Conservation (phyloP, 192 early-diverging fungal genomes). For the Coemansia interrupta region DNA sequence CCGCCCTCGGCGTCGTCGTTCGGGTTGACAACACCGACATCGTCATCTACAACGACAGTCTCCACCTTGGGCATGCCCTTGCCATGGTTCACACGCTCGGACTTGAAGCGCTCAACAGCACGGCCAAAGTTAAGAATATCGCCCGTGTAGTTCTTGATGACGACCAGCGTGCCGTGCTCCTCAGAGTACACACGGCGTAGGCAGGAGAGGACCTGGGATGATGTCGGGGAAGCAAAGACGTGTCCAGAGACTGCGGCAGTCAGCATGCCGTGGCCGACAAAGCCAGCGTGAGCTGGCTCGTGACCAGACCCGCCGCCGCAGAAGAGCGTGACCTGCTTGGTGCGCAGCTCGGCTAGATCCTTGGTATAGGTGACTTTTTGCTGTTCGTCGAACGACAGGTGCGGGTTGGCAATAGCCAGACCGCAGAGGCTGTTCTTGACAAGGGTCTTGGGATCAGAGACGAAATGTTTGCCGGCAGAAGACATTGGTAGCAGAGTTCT, state of each 20-base stretch:
- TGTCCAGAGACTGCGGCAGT: conserved; percentile 76
- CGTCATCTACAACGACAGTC: conserved; percentile 79
- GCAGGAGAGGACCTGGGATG: conserved; percentile 73
- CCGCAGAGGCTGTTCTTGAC: conserved; percentile 63
- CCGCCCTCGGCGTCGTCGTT: conserved; percentile 58
- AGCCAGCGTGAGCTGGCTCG: conserved; percentile 79
- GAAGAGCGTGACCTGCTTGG: conserved; percentile 68
- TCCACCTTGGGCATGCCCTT: conserved; percentile 55
- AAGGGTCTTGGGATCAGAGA: conserved; percentile 58
- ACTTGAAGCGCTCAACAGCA: conserved; percentile 75
- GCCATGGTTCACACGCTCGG: conserved; percentile 57
- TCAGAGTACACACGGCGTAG: conserved; percentile 60
- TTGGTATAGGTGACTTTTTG: conserved; percentile 66
- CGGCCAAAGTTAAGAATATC: conserved; percentile 76
- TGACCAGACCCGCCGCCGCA: conserved; percentile 83
- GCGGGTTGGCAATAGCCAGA: conserved; percentile 58
- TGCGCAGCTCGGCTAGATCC: conserved; percentile 53
- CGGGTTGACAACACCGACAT: conserved; percentile 70
- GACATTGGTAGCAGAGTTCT: conserved; percentile 18
- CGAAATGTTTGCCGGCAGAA: conserved; percentile 55
- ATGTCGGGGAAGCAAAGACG: conserved; percentile 83
- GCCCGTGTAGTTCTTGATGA: conserved; percentile 89
- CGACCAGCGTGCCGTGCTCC: conserved; percentile 65
- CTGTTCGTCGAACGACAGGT: conserved; percentile 56
- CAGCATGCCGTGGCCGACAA: conserved; percentile 71